These are phyloP conservation scores for Aspergillus clavatus DNA, from an alignment of 2,329 filamentous ascomycete genomes.

Conservation along the genomic window DNA sequence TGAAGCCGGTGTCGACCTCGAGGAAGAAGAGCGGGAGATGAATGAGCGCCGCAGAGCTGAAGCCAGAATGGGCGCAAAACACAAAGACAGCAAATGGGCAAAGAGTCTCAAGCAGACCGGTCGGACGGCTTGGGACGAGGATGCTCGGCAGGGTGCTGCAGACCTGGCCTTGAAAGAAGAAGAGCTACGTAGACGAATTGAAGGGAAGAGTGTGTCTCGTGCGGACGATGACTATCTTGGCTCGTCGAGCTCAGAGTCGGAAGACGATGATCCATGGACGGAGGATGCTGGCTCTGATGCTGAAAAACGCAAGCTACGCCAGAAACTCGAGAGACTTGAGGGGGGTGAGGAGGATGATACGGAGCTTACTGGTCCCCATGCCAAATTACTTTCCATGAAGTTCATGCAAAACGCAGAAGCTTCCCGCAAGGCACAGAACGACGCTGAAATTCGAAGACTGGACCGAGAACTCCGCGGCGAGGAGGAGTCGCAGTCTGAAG, in stretches of 20 bases:
- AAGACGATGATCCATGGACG: constrained; percentile 54
- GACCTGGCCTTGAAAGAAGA: constrained; percentile 81
- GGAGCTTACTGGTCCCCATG: constrained; percentile 46
- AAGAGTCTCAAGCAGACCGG: constrained; percentile 76
- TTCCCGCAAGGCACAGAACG: constrained; percentile 70
- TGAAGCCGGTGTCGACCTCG: constrained; percentile 56
- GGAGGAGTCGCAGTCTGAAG: constrained; percentile 53
- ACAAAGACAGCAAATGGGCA: constrained; percentile 87
- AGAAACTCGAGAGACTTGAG: constrained; percentile 47
- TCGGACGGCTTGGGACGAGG: constrained; percentile 81
- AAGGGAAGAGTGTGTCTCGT: constrained; percentile 62
- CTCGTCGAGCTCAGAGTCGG: constrained; percentile 58
- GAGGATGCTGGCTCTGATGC: constrained; percentile 45
- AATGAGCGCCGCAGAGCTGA: constrained; percentile 72
- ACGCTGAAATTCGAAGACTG: constrained; percentile 67
- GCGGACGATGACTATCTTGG: constrained; percentile 53
- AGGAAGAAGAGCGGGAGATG: constrained; percentile 60
- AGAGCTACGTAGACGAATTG: constrained; percentile 72
- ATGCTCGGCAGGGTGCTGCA: constrained; percentile 69
- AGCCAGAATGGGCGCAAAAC: constrained; percentile 78
- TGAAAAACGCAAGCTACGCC: constrained; percentile 33
- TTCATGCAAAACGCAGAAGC: constrained; percentile 93
- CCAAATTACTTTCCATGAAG: constrained; percentile 74
- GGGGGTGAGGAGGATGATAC: constrained; percentile 42
- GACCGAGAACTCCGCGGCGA: constrained; percentile 62